Base-by-base conservation (phyloP, 768 basidiomycete species). In the Daedaleopsis nitida region DNA sequence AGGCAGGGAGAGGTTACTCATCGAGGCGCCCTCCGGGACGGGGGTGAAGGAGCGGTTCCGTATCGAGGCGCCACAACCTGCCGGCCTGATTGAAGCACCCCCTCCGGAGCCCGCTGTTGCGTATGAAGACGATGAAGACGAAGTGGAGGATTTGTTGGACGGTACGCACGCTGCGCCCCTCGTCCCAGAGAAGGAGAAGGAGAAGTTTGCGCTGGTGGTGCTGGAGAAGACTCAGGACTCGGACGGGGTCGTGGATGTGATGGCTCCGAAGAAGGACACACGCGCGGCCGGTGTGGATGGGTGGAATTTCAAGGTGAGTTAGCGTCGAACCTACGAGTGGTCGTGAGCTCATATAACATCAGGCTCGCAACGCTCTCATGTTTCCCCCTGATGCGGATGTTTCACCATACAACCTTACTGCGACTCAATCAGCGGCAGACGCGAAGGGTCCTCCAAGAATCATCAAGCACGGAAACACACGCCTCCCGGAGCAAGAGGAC, bases 301-400 rank as follows among this genome's bases (percentile, higher is more conserved):
- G 3, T 93, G 90, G 92, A 85, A 83, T 62, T 93, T 93, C 79
- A 92, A 87, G 81, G 88, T 87, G 66, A 39, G 75, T 67, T 34
- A 58, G 37, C 57, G 53, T 49, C 24, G 49, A 54, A 44, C 48
- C 32, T 23, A 59, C 52, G 45, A 35, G 7, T 16, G 16, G 12
- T 38, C 24, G 8, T 39, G 38, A 19, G 37, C 57, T 65, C n/a
- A 61, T 39, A 50, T 54, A 54, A 58, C 43, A 21, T 3, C 67
- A 97, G 95, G 83, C 93, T 27, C 87, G 97, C 59, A 99, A 99
- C 75, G 87, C 92, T 4, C 80, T 99, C 55, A 97, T 97, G 94
- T 99, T 98, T 70, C 71, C 89, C 0, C 96, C 97, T 1, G 97
- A 97, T 68, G 93, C 92, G 27, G 91, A 99, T 71, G 80, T 84